A percentile compares a stretch with the other conserved stretches of the same genome.
Conservation (phyloP, 2,329 filamentous ascomycete genomes). For the Sphaerulina vaccinii region DNA sequence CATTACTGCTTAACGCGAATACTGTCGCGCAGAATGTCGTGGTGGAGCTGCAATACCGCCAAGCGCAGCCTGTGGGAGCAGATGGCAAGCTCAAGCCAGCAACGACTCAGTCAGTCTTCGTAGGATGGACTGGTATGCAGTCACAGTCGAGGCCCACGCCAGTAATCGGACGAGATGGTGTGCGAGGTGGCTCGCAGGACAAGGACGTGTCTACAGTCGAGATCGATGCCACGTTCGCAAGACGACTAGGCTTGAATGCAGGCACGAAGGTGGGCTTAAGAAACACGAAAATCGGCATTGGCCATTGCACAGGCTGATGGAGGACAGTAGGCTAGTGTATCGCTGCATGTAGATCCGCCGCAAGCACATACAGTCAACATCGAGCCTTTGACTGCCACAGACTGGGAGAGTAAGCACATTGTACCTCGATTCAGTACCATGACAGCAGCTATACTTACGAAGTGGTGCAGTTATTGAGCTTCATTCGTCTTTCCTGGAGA, state of each 20-base stretch:
- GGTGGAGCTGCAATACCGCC: slow-evolving; percentile 81
- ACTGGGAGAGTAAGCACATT: slow-evolving; percentile 75
- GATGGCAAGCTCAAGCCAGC: slow-evolving; percentile 36
- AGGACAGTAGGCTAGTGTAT: slow-evolving; percentile 54
- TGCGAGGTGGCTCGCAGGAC: slow-evolving; percentile 59
- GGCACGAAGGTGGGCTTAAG: slow-evolving; percentile 75
- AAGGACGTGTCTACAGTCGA: slow-evolving; percentile 78
- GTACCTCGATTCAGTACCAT: neutral
- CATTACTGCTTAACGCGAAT: slow-evolving; percentile 82
- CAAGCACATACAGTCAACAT: slow-evolving; percentile 93
- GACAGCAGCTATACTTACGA: slow-evolving; percentile 2
- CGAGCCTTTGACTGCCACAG: slow-evolving; percentile 88
- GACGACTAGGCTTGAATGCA: slow-evolving; percentile 72
- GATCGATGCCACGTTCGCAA: slow-evolving; percentile 80
- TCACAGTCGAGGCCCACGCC: slow-evolving; percentile 79
- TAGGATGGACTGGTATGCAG: slow-evolving; percentile 97
- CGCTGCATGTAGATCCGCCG: slow-evolving; percentile 84
- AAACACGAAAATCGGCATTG: neutral
- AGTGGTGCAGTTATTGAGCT: slow-evolving; percentile 72
- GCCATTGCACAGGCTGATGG: slow-evolving; percentile 38
- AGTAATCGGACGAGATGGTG: slow-evolving; percentile 71
- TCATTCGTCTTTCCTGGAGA: slow-evolving; percentile 90
- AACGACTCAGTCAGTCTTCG: slow-evolving; percentile 68
- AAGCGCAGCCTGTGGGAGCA: slow-evolving; percentile 49
- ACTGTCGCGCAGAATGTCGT: slow-evolving; percentile 95